Evolutionary conservation across 2,329 filamentous ascomycete species (phyloP), one percentile per base, ranked within the genome.

Genomic region (Cladophialophora immunda): DNA sequence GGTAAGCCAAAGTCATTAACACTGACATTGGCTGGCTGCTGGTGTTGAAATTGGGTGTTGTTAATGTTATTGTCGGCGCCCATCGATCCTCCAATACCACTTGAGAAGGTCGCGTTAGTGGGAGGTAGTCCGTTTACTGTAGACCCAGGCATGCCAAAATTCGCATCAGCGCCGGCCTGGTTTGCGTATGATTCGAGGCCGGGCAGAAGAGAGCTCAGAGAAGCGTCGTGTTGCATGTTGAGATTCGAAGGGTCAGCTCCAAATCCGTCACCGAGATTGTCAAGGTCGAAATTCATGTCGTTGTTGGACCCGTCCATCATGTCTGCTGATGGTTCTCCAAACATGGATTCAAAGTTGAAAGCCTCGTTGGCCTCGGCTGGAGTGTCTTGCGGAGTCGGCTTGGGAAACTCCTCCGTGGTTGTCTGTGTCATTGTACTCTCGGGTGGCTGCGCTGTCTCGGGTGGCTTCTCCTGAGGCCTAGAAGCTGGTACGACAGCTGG

Each of bases 261-360:
- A 36, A 65, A 68, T 19, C 67, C 77, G 59, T 80, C 76, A 13
- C 58, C 58, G 22, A 81, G 79, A 65, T 79, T 77, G 30, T 61
- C 58, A 25, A 81, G 72, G 65, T 78, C 75, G 17, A 82, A 75
- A 55, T 77, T 75, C 55, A 81, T 79, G 36, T 78, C 76, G 7
- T 69, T 67, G 27, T 68, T 62, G 13, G 53, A 34, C 15, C 34
- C 52, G 19, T 66, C 68, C 54, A 67, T 65, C 38, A 64, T 65
- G 54, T 68, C 68, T 3, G 73, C 69, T 41, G 74, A 74, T 25
- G 72, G 72, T 15, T 78, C 75, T 22, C 78, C 76, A 41, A 81
- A 76, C 66, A 79, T 76, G 1, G 79, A 78, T 58, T 80, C 78
- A 62, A 81, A 81, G 54, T 79, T 79, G 65, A 81, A 74, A 2